These are phyloP conservation scores for Protomyces pachydermus DNA, from an alignment of 1,139 yeast genomes.

Conservation along the genomic window DNA sequence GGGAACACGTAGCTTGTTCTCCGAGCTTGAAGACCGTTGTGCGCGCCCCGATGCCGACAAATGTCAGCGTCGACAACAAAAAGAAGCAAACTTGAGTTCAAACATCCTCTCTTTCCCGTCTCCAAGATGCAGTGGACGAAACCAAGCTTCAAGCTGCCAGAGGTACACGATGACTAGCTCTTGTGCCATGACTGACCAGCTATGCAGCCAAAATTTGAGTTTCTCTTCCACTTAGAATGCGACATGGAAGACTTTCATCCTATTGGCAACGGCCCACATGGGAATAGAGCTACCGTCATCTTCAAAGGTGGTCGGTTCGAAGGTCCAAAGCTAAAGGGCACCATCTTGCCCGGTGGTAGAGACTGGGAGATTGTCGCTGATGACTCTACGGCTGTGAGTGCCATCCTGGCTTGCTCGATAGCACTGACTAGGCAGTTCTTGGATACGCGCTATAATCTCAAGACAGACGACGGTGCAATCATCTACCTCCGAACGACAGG, in stretches of 20 bases:
- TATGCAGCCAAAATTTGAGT: constrained; percentile 16
- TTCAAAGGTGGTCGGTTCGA: constrained; percentile 26
- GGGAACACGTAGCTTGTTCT: no score
- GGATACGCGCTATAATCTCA: constrained; percentile 19
- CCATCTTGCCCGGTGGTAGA: constrained; percentile 21
- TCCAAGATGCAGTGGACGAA: not conserved
- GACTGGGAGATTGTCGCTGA: constrained; percentile 21
- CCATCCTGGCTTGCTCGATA: not conserved
- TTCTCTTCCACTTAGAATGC: constrained; percentile 21
- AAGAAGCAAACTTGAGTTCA: no score
- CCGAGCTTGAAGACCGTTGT: no score
- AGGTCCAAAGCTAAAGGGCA: constrained; percentile 11
- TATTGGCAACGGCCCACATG: constrained; percentile 21
- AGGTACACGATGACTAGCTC: not conserved
- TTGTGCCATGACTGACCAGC: not conserved
- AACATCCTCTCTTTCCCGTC: not conserved
- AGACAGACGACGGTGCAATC: constrained; percentile 23
- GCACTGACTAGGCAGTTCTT: not conserved
- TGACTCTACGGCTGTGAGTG: constrained; percentile 6
- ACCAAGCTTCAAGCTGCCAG: constrained; percentile 16
- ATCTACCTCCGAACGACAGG: constrained; percentile 21
- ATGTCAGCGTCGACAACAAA: no score
- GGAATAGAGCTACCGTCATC: constrained; percentile 22
- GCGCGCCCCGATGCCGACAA: no score
- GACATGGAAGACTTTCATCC: constrained; percentile 23